A percentile compares a stretch with the other conserved stretches of the same genome.
Conservation (phyloP, 495 filamentous ascomycete genomes). For the Penicillium coprophilum region DNA sequence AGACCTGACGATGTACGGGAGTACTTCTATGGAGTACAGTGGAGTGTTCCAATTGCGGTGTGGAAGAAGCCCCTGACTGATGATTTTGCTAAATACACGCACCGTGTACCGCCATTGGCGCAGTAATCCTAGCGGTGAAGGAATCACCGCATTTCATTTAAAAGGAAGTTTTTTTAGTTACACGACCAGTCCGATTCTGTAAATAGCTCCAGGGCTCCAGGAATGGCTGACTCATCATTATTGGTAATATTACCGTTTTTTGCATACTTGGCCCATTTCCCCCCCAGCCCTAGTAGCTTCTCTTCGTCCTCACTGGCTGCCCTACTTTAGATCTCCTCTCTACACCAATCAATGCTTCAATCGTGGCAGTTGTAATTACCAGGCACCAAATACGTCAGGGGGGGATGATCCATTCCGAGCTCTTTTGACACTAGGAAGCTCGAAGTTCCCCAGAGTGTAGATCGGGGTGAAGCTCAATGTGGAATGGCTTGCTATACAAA, state of each 20-base stretch:
- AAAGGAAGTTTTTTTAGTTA: background rate
- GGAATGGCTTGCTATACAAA: slow-evolving; percentile 34
- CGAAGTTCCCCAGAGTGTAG: slow-evolving; percentile 29
- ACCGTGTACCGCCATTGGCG: slow-evolving; percentile 9
- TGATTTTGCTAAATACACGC: background rate
- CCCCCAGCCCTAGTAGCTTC: background rate
- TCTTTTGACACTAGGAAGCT: slow-evolving; percentile 19
- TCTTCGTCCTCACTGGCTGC: slow-evolving; percentile 25
- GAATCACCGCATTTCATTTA: background rate
- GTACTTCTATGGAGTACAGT: slow-evolving; percentile 15
- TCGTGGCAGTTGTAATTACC: slow-evolving; percentile 20
- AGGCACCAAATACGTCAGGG: slow-evolving; percentile 33
- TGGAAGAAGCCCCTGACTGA: background rate
- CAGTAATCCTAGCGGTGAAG: slow-evolving; percentile 10
- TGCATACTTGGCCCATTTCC: background rate
- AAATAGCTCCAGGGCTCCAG: background rate
- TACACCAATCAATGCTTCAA: slow-evolving; percentile 20
- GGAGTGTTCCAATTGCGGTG: slow-evolving; percentile 15
- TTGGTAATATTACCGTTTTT: slow-evolving; percentile 4
- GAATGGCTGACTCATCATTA: slow-evolving; percentile 14
- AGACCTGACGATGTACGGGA: background rate
- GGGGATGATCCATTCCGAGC: slow-evolving; percentile 29
- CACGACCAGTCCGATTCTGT: background rate
- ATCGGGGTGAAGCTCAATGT: slow-evolving; percentile 31
- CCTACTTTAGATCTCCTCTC: slow-evolving; percentile 22